Percentiles rank a stretch among this genome's conserved stretches.
Conservation (phyloP, 257 asterid genomes). For the Jacaranda mimosifolia region DNA sequence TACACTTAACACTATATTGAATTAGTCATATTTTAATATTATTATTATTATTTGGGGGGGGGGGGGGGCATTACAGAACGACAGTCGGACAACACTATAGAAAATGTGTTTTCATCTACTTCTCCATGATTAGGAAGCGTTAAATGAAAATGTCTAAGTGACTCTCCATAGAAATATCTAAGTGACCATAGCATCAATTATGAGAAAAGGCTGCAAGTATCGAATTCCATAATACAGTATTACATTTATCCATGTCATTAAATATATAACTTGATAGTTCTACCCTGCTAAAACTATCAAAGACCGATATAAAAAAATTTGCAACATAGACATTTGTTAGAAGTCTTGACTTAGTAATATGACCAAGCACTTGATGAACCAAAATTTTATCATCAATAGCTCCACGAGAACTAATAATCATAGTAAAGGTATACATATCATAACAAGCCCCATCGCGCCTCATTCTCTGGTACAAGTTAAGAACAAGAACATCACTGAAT, state of each 20-base stretch:
- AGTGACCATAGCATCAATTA: too few relatives aligned
- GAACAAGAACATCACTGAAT: constrained; percentile 50
- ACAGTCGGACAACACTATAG: constrained; percentile 65
- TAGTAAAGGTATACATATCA: constrained; percentile 73
- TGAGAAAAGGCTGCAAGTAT: constrained; percentile 70
- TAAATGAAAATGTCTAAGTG: constrained; percentile 56
- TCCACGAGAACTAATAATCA: constrained; percentile 71
- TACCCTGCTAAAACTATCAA: constrained; percentile 59
- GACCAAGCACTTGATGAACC: constrained; percentile 81
- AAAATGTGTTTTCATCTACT: constrained; percentile 69
- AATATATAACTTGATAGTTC: constrained; percentile 63
- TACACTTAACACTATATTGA: too few relatives aligned
- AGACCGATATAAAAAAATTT: constrained; percentile 74
- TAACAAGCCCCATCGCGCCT: constrained; percentile 57
- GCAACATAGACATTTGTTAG: constrained; percentile 68
- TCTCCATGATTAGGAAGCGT: constrained; percentile 72
- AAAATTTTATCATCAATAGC: constrained; percentile 71
- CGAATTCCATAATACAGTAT: constrained; percentile 89
- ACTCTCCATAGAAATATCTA: constrained; percentile 56
- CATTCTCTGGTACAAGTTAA: constrained; percentile 65
- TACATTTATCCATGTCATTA: constrained; percentile 59
- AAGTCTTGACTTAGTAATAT: constrained; percentile 73
- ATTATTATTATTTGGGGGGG: too few relatives aligned
- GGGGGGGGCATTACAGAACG: too few relatives aligned
- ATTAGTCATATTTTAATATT: too few relatives aligned